These are phyloP conservation scores for Ceratobasidium sp. DNA, from an alignment of 1,284 basidiomycete genomes.

Conservation along the genomic window DNA sequence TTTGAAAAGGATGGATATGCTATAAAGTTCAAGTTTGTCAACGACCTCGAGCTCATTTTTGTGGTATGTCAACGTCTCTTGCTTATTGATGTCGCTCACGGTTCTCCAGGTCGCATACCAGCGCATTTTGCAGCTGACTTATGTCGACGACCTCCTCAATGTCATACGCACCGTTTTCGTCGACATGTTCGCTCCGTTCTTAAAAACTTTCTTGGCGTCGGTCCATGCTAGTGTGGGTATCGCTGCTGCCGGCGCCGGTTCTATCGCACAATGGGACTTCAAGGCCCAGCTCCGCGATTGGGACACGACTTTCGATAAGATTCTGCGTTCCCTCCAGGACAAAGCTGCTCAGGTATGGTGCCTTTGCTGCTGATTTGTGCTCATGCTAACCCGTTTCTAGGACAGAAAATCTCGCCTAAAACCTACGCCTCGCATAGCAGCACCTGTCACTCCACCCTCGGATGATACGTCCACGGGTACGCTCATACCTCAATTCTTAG, in stretches of 20 bases:
- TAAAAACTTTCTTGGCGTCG: slow-evolving; percentile 83
- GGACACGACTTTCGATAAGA: slow-evolving; percentile 82
- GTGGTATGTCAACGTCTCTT: slow-evolving; percentile 68
- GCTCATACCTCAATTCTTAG: slow-evolving; percentile 51
- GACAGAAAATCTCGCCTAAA: slow-evolving; percentile 73
- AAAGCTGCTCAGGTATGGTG: slow-evolving; percentile 71
- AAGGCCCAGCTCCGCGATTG: slow-evolving; percentile 78
- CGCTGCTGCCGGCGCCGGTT: slow-evolving; percentile 47
- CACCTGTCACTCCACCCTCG: slow-evolving; percentile 61
- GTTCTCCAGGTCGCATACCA: slow-evolving; percentile 88
- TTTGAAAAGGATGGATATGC: slow-evolving; percentile 93
- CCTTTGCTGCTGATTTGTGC: not conserved
- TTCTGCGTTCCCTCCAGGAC: slow-evolving; percentile 79
- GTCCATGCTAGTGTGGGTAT: slow-evolving; percentile 65
- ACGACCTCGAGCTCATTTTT: slow-evolving; percentile 93
- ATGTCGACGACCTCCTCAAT: slow-evolving; percentile 87
- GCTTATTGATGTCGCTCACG: slow-evolving; percentile 3
- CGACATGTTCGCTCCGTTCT: slow-evolving; percentile 83
- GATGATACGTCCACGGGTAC: slow-evolving; percentile 67
- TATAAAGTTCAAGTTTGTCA: slow-evolving; percentile 91
- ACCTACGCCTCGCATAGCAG: slow-evolving; percentile 56
- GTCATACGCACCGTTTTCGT: slow-evolving; percentile 86
- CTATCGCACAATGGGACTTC: slow-evolving; percentile 67
- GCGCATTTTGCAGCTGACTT: slow-evolving; percentile 93
- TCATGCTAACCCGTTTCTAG: slow-evolving; percentile 54